Base-by-base conservation (phyloP, 805 yeast genomes). In the Kodamaea kaohsiungensis region DNA sequence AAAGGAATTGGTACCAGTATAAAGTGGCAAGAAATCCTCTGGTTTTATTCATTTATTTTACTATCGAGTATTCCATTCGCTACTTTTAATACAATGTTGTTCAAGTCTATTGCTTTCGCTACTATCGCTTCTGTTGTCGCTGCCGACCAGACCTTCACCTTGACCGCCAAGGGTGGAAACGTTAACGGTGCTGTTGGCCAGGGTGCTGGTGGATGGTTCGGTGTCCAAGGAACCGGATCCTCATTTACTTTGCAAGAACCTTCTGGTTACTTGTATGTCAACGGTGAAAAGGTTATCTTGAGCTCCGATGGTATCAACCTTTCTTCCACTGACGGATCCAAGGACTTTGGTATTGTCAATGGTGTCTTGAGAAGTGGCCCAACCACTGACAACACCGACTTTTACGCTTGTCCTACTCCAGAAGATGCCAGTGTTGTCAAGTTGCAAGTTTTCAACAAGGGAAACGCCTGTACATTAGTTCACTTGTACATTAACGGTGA, bases 131-230 rank as follows among this genome's bases (percentile, higher is more conserved):
- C 69, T 30, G 53, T 50, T 51, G 66, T 64, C 52, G 56, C 59
- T 39, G 75, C 74, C 48, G 75, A 70, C 64, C 66, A 67, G 55
- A 55, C 66, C 46, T 65, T 69, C 62, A 51, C 58, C 43, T 64
- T 71, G 49, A 53, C 62, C 37, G 73, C 74, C 27, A 22, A 43
- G n/a, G 74, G 73, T 57, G 59, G 48, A 16, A 53, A 56, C 45
- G 57, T 68, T 57, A 54, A 61, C 52, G 46, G 57, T 40, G 55
- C 61, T 16, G 70, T 69, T 42, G 56, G 61, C 33, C 40, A 51
- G 37, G 53, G 48, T 19, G 45, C 43, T 46, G 58, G 49, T 48
- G 51, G 53, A 9, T 43, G 27, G 46, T 42, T 52, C 49, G 50
- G 39, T 43, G 18, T 48, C 51, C 15, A 50, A 19, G 30, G 40